A percentile compares a stretch with the other conserved stretches of the same genome.
Evolutionary conservation across 352 stramenopile genomes (phyloP).

Genomic region (Pythium monospermum): DNA sequence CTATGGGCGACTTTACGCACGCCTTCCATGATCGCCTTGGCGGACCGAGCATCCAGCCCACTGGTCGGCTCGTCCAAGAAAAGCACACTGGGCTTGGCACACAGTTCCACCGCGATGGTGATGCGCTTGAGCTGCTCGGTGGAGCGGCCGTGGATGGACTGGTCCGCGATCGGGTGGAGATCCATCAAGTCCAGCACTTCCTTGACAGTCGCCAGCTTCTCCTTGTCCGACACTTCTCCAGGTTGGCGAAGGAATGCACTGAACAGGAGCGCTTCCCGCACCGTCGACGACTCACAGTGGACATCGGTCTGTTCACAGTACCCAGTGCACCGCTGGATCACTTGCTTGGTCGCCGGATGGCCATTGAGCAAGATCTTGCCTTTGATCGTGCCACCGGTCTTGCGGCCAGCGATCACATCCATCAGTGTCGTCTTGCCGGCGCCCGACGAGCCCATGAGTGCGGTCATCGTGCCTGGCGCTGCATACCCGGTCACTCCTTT

Average conservation of each 20-base stretch:
- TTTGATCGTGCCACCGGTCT: constrained; percentile 65
- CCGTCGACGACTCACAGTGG: constrained; percentile 36
- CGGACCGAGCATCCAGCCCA: constrained; percentile 38
- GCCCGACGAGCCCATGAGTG: constrained; percentile 39
- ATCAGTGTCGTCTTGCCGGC: constrained; percentile 27
- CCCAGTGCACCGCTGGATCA: constrained; percentile 21
- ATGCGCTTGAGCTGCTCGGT: constrained; percentile 36
- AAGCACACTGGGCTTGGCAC: constrained; percentile 65
- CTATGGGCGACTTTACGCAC: constrained; percentile 44
- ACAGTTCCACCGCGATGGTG: constrained; percentile 84
- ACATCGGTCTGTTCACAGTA: constrained; percentile 24
- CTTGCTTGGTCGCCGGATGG: constrained; percentile 15
- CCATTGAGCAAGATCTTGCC: constrained; percentile 69
- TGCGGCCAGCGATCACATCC: constrained; percentile 38
- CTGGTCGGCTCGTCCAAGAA: constrained; percentile 69
- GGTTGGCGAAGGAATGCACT: constrained; percentile 58
- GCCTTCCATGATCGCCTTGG: constrained; percentile 59
- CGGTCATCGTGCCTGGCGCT: constrained; percentile 30
- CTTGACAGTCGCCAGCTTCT: constrained; percentile 34
- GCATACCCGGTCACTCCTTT: constrained; percentile 29
- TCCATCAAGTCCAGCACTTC: constrained; percentile 35
- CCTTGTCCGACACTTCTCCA: constrained; percentile 10
- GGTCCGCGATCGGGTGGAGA: constrained; percentile 27
- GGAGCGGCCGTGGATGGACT: constrained; percentile 29
- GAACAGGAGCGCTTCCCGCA: constrained; percentile 61